Evolutionary conservation across 106 monocot genomes (phyloP).

Genomic region (Acorus calamus): DNA sequence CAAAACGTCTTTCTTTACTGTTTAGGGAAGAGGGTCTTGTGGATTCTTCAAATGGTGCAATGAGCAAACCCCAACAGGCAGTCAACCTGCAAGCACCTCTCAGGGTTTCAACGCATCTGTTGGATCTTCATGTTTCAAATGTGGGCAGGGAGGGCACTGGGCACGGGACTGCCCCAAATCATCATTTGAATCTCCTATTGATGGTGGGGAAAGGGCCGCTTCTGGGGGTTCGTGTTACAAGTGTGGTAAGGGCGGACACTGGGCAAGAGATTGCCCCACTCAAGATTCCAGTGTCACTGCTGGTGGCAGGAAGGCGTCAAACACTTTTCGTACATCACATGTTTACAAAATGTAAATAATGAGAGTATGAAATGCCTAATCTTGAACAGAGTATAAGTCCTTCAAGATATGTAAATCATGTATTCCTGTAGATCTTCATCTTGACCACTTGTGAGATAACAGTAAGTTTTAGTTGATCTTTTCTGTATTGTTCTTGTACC

Average conservation of each 20-base stretch:
- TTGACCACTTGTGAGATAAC: too few species aligned
- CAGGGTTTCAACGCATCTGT: not conserved
- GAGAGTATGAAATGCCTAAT: too few species aligned
- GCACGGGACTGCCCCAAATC: constrained; percentile 36
- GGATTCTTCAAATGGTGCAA: constrained; percentile 52
- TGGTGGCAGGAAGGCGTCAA: constrained; percentile 4
- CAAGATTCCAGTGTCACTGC: constrained; percentile 8
- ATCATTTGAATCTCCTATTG: constrained; percentile 10
- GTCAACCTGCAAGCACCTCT: constrained; percentile 13
- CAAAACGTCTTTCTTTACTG: not conserved
- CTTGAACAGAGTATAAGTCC: too few species aligned
- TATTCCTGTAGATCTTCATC: too few species aligned
- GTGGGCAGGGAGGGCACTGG: constrained; percentile 60
- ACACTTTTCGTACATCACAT: constrained; percentile 12
- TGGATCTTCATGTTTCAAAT: constrained; percentile 48
- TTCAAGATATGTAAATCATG: too few species aligned
- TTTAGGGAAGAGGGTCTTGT: constrained; percentile 33
- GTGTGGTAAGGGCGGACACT: constrained; percentile 57
- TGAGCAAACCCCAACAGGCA: constrained; percentile 7
- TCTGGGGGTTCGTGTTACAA: constrained; percentile 45
- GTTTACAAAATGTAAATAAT: constrained; percentile 3
- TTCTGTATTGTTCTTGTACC: too few species aligned
- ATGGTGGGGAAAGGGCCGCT: constrained; percentile 3
- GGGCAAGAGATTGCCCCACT: constrained; percentile 52
- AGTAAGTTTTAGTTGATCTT: too few species aligned